Evolutionary conservation across 768 basidiomycete species (phyloP).

Genomic region (Mycena galopus): DNA sequence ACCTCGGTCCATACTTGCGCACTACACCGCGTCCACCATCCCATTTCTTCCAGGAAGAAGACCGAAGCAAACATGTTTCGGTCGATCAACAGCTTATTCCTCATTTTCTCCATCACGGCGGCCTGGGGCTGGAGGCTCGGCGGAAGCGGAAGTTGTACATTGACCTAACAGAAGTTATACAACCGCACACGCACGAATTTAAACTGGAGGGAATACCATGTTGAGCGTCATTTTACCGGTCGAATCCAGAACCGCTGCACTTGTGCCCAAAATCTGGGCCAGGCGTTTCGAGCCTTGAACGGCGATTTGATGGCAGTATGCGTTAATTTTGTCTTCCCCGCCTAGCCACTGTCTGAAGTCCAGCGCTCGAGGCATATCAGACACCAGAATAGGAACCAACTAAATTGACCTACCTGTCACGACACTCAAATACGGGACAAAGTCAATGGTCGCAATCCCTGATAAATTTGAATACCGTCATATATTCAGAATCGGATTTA

Average conservation of each 20-base stretch:
- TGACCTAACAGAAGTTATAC: conserved; percentile 45
- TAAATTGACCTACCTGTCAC: conserved; percentile 56
- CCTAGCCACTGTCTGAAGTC: conserved; percentile 85
- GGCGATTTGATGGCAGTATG: conserved; percentile 81
- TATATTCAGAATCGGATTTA: neutral
- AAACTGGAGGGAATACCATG: conserved; percentile 67
- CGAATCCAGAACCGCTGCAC: conserved; percentile 67
- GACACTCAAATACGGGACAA: conserved; percentile 63
- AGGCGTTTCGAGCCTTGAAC: conserved; percentile 74
- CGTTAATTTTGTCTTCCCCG: conserved; percentile 82
- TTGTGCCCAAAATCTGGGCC: conserved; percentile 74
- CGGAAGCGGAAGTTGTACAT: conserved; percentile 58
- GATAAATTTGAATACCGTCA: neutral
- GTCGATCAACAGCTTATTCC: conserved; percentile 47
- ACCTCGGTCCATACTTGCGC: conserved; percentile 65
- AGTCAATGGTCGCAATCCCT: conserved; percentile 74
- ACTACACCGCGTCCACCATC: conserved; percentile 63
- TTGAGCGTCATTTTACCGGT: conserved; percentile 73
- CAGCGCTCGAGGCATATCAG: conserved; percentile 63
- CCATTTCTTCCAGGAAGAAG: conserved; percentile 51
- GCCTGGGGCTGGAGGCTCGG: conserved; percentile 35
- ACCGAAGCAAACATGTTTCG: conserved; percentile 51
- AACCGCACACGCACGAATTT: too few relatives aligned
- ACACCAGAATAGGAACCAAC: neutral
- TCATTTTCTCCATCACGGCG: conserved; percentile 43